A percentile compares a stretch with the other conserved stretches of the same genome.
Evolutionary conservation across 805 yeast species (phyloP).

Genomic region (Blastobotrys chiropterorum): DNA sequence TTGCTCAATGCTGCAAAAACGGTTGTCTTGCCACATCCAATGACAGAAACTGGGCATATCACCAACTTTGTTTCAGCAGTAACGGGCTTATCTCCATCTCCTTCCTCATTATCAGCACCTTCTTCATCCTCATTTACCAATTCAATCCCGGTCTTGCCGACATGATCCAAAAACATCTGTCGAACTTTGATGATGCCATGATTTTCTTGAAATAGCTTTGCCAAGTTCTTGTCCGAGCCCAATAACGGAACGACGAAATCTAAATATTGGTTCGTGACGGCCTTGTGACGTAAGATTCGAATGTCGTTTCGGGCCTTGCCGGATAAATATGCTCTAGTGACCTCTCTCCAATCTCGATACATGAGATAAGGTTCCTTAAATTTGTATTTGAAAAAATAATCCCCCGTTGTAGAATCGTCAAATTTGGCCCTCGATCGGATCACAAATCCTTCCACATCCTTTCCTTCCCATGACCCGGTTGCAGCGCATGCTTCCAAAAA

Average conservation of each 20-base stretch:
- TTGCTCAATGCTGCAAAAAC: conserved; percentile 52
- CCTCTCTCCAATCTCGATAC: conserved; percentile 88
- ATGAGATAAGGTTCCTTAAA: conserved; percentile 92
- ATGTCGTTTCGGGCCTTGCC: conserved; percentile 19
- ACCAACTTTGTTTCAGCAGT: conserved; percentile 35
- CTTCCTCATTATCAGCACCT: conserved; percentile 4
- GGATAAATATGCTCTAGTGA: conserved; percentile 53
- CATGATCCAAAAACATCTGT: conserved; percentile 49
- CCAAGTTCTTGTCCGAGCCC: conserved; percentile 40
- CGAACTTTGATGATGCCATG: conserved; percentile 73
- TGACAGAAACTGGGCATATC: conserved; percentile 76
- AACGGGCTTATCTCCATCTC: neutral
- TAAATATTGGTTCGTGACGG: conserved; percentile 45
- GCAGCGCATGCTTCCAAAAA: conserved; percentile 53
- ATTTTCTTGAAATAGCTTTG: conserved; percentile 44
- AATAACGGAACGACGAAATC: conserved; percentile 58
- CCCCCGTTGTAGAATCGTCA: conserved; percentile 24
- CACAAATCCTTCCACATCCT: conserved; percentile 91
- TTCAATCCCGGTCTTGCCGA: conserved; percentile 54
- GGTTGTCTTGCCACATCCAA: conserved; percentile 95
- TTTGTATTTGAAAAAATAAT: conserved; percentile 84
- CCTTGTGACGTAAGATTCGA: conserved; percentile 24
- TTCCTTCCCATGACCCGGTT: conserved; percentile 63
- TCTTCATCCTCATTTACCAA: conserved; percentile 37
- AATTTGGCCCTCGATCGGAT: conserved; percentile 49